phyloP scores from a whole-genome alignment of 1,139 yeast species.

The Taphrina populina region DNA sequence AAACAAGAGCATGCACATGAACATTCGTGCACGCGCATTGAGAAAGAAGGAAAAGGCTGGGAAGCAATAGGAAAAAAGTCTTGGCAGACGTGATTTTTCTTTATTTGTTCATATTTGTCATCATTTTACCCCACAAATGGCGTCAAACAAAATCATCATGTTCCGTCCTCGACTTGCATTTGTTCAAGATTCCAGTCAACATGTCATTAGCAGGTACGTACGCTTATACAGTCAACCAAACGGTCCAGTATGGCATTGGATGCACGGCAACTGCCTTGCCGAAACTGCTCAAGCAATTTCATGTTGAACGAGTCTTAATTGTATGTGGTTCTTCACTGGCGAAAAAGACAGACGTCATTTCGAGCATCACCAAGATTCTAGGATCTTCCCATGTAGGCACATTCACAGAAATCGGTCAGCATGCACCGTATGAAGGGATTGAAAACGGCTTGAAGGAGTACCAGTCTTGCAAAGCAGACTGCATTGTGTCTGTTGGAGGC shows the following conservation, averaged over 20 bases:
- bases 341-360: slow-evolving; percentile 29
- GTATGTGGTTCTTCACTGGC: slow-evolving; percentile 49
- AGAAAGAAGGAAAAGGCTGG: slow-evolving; percentile 59
- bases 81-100: no score
- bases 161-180: neutral
- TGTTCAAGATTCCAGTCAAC: neutral
- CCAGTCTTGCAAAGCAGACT: slow-evolving; percentile 38
- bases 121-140: no score
- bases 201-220: slow-evolving; percentile 7
- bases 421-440: slow-evolving; percentile 30
- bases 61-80: slow-evolving; percentile 5
- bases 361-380: slow-evolving; percentile 7
- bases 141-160: no score
- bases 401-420: slow-evolving; percentile 28
- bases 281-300: slow-evolving; percentile 7
- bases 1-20: slow-evolving; percentile 73
- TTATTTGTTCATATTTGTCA: no score
- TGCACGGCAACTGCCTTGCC: slow-evolving; percentile 18
- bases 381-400: slow-evolving; percentile 27
- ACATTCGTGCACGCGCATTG: slow-evolving; percentile 78
- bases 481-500: slow-evolving; percentile 34
- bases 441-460: slow-evolving; percentile 28
- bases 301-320: slow-evolving; percentile 32
- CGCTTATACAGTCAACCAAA: slow-evolving; percentile 21
- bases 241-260: slow-evolving; percentile 25